Conservation (phyloP, 179 eudicot species). For the Spergularia azorica region DNA sequence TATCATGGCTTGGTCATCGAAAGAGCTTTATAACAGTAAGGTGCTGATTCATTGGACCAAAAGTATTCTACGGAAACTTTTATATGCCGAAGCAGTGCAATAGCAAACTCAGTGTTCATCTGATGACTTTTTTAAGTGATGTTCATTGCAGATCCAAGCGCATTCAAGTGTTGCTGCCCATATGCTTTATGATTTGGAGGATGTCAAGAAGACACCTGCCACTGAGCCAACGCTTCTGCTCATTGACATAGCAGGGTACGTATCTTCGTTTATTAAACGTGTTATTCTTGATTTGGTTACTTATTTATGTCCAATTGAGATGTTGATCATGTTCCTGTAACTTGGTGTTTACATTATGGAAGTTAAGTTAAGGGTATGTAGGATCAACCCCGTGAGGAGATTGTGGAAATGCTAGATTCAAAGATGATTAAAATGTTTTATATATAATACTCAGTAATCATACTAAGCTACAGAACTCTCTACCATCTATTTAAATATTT, state of each 20-base stretch:
- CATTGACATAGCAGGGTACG: constrained; percentile 88
- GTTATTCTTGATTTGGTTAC: background rate
- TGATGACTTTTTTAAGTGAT: background rate
- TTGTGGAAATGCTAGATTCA: too few species aligned
- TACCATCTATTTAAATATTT: too few species aligned
- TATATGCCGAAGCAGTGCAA: constrained; percentile 6
- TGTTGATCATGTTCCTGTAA: background rate
- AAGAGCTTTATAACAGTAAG: constrained; percentile 88
- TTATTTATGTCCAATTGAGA: background rate
- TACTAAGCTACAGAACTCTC: too few species aligned
- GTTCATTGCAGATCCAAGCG: constrained; percentile 63
- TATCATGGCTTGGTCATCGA: constrained; percentile 94
- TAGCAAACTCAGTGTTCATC: background rate
- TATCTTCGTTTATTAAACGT: constrained; percentile 12
- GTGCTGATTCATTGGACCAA: constrained; percentile 37
- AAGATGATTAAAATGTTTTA: too few species aligned
- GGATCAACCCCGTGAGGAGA: too few species aligned
- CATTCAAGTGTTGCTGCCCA: constrained; percentile 94
- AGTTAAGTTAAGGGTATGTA: background rate
- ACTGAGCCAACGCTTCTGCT: constrained; percentile 88
- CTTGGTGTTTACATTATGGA: constrained; percentile 1
- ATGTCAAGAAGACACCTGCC: constrained; percentile 67
- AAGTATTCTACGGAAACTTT: background rate
- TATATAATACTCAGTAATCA: too few species aligned
- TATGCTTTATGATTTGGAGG: constrained; percentile 79